phyloP scores from a whole-genome alignment of 176 grass and related monocot genomes.

The Ensete ventricosum region DNA sequence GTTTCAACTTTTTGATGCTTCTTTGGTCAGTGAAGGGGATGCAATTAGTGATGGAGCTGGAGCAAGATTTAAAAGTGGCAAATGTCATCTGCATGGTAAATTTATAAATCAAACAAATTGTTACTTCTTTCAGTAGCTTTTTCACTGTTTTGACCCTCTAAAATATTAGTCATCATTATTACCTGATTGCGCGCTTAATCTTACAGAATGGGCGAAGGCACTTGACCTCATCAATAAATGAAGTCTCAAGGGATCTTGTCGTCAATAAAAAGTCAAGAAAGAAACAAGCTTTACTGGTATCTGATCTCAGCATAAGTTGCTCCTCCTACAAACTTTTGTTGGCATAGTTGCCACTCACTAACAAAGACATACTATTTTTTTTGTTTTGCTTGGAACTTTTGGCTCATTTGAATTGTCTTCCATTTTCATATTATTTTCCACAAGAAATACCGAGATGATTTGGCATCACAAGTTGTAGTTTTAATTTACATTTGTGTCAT shows the following conservation, averaged over 20 bases:
- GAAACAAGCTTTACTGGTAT: slow-evolving; percentile 90
- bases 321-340: slow-evolving; percentile 13
- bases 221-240: slow-evolving; percentile 77
- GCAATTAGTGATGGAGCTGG: slow-evolving; percentile 95
- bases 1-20: slow-evolving; percentile 3
- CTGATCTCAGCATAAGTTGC: slow-evolving; percentile 23
- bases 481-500: too few species aligned
- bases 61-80: slow-evolving; percentile 92
- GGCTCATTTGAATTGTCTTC: too few species aligned
- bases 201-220: slow-evolving; percentile 83
- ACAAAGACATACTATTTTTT: not conserved
- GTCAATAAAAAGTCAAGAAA: slow-evolving; percentile 96
- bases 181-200: slow-evolving; percentile 2
- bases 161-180: not conserved
- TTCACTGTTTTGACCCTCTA: slow-evolving; percentile 8
- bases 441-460: too few species aligned
- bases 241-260: slow-evolving; percentile 95
- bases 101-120: not conserved
- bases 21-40: slow-evolving; percentile 96
- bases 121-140: slow-evolving; percentile 26
- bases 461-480: too few species aligned
- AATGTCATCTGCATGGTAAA: slow-evolving; percentile 90
- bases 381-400: too few species aligned
- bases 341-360: not conserved
- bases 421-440: too few species aligned